Evolutionary conservation across 2,329 filamentous ascomycete genomes (phyloP), one percentile per base, ranked within the genome.

Genomic region (Colletotrichum filicis): DNA sequence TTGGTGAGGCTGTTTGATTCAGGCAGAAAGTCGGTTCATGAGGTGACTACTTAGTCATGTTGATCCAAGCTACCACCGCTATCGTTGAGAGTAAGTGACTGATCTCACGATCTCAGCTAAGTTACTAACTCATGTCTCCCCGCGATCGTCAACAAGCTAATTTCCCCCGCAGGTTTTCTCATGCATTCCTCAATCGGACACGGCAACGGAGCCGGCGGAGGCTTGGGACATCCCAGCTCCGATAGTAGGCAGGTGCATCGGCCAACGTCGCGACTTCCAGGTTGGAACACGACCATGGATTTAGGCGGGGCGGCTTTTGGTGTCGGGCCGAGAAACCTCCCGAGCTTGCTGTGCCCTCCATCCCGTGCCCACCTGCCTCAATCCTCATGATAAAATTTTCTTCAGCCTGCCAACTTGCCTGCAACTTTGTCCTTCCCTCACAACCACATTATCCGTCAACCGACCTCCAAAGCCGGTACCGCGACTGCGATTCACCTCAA

Each of bases 311-410:
- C n/a, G 16, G 16, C 19, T 26, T 46, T 49, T 16, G 19, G 42
- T 26, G 7, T 72, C 70, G 70, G 70, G 70, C 70, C 70, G 70
- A 69, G 65, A 56, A 24, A 72, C 30, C 42, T 61, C 37, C 70
- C 70, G 70, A 72, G 61, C 26, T 24, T 35, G n/a, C 32, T 65
- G 49, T 64, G 61, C 49, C 61, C 61, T 58, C 30, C 28, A 46
- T 72, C 37, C 49, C 14, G 35, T 57, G 52, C 53, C 58, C 49
- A 24, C 37, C 26, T 30, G 19, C 68, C 22, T 46, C 32, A 22
- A 14, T 30, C 16, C 59, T 35, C 22, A n/a, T 24, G 32, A 42
- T 49, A 35, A 75, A 75, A 56, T 58, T 55, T 49, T 58, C 35
- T 60, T 30, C 59, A 28, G 30, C 12, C 52, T 24, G 12, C 37